Conservation (phyloP, 1,284 basidiomycete species). For the Malassezia arunalokei region DNA sequence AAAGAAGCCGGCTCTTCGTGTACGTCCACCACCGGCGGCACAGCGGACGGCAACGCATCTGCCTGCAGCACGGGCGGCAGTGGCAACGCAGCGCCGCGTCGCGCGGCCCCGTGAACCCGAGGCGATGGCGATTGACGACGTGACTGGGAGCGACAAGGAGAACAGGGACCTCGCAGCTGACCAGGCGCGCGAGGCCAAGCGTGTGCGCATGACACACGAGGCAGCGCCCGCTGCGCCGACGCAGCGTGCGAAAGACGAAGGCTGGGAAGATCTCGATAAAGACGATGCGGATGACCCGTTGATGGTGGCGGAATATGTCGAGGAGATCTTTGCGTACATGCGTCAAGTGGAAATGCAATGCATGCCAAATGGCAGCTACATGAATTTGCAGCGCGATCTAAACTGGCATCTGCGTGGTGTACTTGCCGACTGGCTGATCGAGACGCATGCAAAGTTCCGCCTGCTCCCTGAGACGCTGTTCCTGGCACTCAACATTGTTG, state of each 20-base stretch:
- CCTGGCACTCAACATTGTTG: constrained; percentile 85
- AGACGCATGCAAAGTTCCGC: constrained; percentile 85
- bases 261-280: constrained; percentile 75
- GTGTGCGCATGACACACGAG: constrained; percentile 18
- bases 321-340: constrained; percentile 86
- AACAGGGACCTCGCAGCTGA: constrained; percentile 3
- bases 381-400: constrained; percentile 38
- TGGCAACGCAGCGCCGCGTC: constrained; percentile 2
- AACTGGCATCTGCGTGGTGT: constrained; percentile 57
- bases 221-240: constrained; percentile 13
- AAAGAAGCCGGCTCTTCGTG: constrained; percentile 3
- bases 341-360: constrained; percentile 55
- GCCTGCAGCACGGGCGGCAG: background rate
- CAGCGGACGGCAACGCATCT: background rate
- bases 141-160: constrained; percentile 14
- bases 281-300: constrained; percentile 87
- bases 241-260: constrained; percentile 49
- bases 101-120: constrained; percentile 43
- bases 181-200: constrained; percentile 24
- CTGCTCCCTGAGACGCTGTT: constrained; percentile 91
- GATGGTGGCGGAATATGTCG: constrained; percentile 94
- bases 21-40: background rate
- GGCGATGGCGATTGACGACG: constrained; percentile 17
- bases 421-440: constrained; percentile 91
- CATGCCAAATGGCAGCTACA: constrained; percentile 43